phyloP scores from a whole-genome alignment of 768 basidiomycete species.

The Clitopilus hobsonii region DNA sequence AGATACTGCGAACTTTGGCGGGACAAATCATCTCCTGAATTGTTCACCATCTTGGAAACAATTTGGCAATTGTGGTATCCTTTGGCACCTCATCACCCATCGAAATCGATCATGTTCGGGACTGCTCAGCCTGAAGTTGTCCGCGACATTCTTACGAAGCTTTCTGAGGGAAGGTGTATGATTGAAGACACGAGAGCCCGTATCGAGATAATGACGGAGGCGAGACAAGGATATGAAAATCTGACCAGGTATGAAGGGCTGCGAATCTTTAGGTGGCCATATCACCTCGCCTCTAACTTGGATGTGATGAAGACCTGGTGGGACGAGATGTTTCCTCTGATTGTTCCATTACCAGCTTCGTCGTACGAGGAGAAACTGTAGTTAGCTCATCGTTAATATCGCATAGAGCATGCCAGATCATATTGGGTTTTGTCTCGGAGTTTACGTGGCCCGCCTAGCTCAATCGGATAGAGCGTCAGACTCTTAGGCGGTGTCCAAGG shows the following conservation, averaged over 20 bases:
- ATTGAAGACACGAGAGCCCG: not conserved
- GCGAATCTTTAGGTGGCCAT: not conserved
- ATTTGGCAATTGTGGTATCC: not conserved
- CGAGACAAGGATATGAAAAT: not conserved
- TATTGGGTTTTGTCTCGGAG: not conserved
- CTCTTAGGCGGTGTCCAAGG: constrained; percentile 29
- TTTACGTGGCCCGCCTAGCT: constrained; percentile 48
- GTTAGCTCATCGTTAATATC: too few relatives aligned
- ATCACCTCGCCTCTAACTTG: not conserved
- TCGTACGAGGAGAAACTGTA: too few relatives aligned
- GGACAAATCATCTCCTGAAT: not conserved
- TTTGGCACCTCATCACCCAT: not conserved
- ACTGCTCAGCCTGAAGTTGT: not conserved
- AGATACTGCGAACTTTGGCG: not conserved
- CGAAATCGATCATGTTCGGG: not conserved
- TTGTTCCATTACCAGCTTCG: not conserved
- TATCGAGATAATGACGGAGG: not conserved
- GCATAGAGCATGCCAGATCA: too few relatives aligned
- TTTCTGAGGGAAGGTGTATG: not conserved
- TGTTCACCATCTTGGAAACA: not conserved
- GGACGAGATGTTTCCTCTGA: not conserved
- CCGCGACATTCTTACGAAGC: not conserved
- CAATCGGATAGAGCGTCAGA: constrained; percentile 67
- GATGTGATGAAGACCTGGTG: not conserved
- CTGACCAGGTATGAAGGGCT: not conserved